phyloP scores from a whole-genome alignment of 257 asterid genomes.

The Hygrophila difformis region DNA sequence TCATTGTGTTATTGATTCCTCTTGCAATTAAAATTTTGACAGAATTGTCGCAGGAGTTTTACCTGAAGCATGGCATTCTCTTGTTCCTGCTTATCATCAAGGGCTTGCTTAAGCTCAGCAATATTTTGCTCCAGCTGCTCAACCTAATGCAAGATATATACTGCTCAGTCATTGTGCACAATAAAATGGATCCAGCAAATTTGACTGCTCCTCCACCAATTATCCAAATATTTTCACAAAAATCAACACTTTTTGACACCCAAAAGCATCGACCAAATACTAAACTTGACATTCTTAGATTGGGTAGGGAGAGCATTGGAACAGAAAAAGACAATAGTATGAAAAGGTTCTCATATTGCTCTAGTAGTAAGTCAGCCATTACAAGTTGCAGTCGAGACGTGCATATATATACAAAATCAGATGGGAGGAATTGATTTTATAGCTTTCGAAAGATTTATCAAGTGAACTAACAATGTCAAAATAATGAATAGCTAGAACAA shows the following conservation, averaged over 20 bases:
- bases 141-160: conserved; percentile 43
- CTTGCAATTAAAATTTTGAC: neutral
- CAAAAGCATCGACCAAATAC: too few species aligned
- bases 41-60: neutral
- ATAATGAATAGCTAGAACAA: neutral
- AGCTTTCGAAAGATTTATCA: neutral
- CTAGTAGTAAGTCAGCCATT: neutral
- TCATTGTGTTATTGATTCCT: neutral
- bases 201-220: neutral
- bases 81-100: conserved; percentile 92
- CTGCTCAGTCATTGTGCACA: too few species aligned
- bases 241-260: too few species aligned
- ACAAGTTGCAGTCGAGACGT: too few species aligned
- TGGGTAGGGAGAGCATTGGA: too few species aligned
- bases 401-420: conserved; percentile 8
- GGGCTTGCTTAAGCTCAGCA: conserved; percentile 58
- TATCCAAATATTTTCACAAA: too few species aligned
- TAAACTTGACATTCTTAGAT: too few species aligned
- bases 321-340: too few species aligned
- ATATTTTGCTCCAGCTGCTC: conserved; percentile 82
- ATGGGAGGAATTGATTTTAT: neutral
- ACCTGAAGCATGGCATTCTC: conserved; percentile 98
- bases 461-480: neutral
- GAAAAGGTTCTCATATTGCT: neutral
- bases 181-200: too few species aligned